Percentiles rank a stretch among this genome's conserved stretches.
Evolutionary conservation across 108 stramenopile genomes (phyloP).

Genomic region (Tribonema minus): DNA sequence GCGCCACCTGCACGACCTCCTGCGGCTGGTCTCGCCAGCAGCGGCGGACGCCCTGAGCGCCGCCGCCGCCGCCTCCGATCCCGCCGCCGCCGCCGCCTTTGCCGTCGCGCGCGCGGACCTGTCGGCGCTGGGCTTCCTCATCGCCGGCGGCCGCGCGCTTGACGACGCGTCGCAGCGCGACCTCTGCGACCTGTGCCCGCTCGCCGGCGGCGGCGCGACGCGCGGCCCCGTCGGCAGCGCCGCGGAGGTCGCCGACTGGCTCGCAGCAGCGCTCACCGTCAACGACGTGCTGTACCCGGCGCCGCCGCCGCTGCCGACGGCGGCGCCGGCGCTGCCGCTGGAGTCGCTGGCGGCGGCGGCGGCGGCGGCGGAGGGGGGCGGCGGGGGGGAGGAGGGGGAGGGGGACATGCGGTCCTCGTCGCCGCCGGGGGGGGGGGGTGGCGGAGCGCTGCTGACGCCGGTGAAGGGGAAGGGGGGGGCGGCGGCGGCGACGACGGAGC

Average conservation of each 20-base stretch:
- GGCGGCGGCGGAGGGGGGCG: too few relatives aligned
- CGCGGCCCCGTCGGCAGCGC: background rate
- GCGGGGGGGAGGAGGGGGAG: too few relatives aligned
- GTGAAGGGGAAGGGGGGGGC: background rate
- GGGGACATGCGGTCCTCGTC: background rate
- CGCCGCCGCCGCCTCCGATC: background rate
- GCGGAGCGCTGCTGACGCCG: background rate
- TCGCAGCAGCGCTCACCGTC: too few relatives aligned
- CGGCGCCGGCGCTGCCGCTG: background rate
- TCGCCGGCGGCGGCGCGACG: background rate
- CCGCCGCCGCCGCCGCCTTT: background rate
- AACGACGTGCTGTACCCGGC: too few relatives aligned
- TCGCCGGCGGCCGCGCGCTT: too few relatives aligned
- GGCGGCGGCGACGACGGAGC: too few relatives aligned
- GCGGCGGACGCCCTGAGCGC: background rate
- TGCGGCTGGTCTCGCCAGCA: slow-evolving; percentile 12
- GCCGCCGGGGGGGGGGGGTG: background rate
- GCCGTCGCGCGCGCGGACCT: too few relatives aligned
- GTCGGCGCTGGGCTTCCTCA: too few relatives aligned
- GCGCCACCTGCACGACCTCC: slow-evolving; percentile 14
- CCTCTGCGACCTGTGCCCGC: too few relatives aligned
- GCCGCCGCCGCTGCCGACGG: background rate
- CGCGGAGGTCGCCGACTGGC: background rate
- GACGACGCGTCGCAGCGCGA: too few relatives aligned
- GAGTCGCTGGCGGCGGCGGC: too few relatives aligned